Percentiles rank a stretch among this genome's conserved stretches.
phyloP scores from a whole-genome alignment of 2,329 filamentous ascomycete genomes.

The Ophiostoma sp. region DNA sequence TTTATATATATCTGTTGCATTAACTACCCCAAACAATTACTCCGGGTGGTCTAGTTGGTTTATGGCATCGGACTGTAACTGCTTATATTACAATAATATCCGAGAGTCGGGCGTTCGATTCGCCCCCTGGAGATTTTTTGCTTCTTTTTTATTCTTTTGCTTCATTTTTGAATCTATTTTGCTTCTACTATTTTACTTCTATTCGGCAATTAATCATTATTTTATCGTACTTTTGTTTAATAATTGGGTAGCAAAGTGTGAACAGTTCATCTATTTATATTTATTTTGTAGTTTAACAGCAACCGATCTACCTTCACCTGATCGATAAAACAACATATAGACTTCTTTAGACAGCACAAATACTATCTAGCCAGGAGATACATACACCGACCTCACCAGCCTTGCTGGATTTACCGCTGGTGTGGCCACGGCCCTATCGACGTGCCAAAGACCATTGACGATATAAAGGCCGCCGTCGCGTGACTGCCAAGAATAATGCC shows the following conservation, averaged over 20 bases:
- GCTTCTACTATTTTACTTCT: not conserved
- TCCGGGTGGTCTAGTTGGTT: conserved; percentile 26
- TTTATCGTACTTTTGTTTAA: not conserved
- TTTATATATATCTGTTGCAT: not conserved
- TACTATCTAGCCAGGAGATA: too few relatives aligned
- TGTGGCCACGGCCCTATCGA: conserved; percentile 36
- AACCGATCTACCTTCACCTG: too few relatives aligned
- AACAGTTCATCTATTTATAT: too few relatives aligned
- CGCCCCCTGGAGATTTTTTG: conserved; percentile 24
- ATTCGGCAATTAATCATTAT: too few relatives aligned
- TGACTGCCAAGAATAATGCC: conserved; percentile 40
- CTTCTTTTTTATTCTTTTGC: not conserved
- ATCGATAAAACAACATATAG: too few relatives aligned
- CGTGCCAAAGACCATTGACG: conserved; percentile 38
- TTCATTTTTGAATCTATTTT: not conserved
- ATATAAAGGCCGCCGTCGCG: conserved; percentile 43
- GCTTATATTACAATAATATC: conserved; percentile 18
- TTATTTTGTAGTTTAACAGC: too few relatives aligned
- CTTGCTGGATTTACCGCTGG: not conserved
- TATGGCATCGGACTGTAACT: conserved; percentile 26
- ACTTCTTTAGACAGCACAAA: too few relatives aligned
- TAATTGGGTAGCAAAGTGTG: too few relatives aligned
- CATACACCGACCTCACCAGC: not conserved
- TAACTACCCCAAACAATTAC: not conserved
- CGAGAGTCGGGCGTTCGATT: conserved; percentile 26